phyloP scores from a whole-genome alignment of 192 early-diverging fungal genomes.

The Coemansia interrupta region DNA sequence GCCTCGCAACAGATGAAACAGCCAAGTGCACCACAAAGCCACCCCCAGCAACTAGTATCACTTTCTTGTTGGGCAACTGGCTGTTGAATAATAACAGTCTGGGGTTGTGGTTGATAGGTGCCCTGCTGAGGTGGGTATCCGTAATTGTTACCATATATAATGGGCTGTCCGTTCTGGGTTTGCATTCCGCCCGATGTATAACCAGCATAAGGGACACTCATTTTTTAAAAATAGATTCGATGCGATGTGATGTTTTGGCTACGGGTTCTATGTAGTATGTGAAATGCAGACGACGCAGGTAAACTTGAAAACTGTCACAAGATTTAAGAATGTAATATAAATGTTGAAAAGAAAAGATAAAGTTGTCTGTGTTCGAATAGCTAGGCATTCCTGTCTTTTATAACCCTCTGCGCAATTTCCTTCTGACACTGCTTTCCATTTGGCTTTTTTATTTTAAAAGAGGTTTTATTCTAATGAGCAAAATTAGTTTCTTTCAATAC shows the following conservation, averaged over 20 bases:
- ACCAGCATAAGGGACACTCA: too few relatives aligned
- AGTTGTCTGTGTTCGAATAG: neutral
- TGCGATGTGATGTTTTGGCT: neutral
- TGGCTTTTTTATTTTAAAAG: too few relatives aligned
- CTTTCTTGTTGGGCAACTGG: neutral
- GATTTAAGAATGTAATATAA: neutral
- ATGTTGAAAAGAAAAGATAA: neutral
- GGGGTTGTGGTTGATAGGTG: neutral
- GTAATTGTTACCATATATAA: too few relatives aligned
- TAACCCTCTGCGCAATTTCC: neutral
- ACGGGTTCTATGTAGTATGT: neutral
- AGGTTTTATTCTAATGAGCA: too few relatives aligned
- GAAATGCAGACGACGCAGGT: neutral
- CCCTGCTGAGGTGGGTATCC: neutral
- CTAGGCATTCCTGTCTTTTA: neutral
- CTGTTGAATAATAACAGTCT: neutral
- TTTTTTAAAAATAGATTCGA: too few relatives aligned
- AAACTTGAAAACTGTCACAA: neutral
- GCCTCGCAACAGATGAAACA: neutral
- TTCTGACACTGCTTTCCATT: too few relatives aligned
- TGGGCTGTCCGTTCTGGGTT: too few relatives aligned
- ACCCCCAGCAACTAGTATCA: too few relatives aligned
- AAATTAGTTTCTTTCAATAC: too few relatives aligned
- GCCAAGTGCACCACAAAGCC: neutral
- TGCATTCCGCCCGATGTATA: too few relatives aligned